These are phyloP conservation scores for Raffaelea ambrosiae DNA, from an alignment of 2,329 filamentous ascomycete genomes.

Conservation along the genomic window DNA sequence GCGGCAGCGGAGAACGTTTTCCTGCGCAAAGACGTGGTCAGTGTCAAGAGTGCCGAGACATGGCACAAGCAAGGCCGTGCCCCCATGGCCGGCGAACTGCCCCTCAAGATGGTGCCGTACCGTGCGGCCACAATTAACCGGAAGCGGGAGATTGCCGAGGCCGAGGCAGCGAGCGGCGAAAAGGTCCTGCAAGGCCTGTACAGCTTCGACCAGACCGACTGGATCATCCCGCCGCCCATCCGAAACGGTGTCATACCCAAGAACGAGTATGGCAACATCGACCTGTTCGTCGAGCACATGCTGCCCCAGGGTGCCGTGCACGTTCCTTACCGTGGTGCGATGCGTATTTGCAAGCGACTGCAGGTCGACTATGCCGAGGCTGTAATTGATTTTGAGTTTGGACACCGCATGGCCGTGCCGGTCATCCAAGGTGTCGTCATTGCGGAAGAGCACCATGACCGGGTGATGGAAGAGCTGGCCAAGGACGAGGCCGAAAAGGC, in stretches of 20 bases:
- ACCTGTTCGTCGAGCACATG: conserved; percentile 92
- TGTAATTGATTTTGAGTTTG: conserved; percentile 94
- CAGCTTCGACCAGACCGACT: conserved; percentile 78
- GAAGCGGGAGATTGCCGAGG: conserved; percentile 81
- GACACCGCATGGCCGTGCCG: conserved; percentile 86
- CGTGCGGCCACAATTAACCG: conserved; percentile 83
- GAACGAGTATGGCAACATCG: conserved; percentile 93
- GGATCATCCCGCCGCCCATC: conserved; percentile 88
- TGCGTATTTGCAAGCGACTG: conserved; percentile 73
- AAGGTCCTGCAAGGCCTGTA: conserved; percentile 85
- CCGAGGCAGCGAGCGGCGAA: conserved; percentile 67
- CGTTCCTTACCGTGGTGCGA: conserved; percentile 67
- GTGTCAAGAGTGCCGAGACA: conserved; percentile 85
- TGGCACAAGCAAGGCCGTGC: conserved; percentile 96
- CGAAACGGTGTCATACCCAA: conserved; percentile 80
- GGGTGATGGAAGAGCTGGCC: conserved; percentile 69
- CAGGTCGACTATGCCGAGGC: conserved; percentile 88
- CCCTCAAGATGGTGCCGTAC: conserved; percentile 81
- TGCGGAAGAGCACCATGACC: conserved; percentile 66
- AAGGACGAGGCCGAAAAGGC: conserved; percentile 67
- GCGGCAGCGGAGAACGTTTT: conserved; percentile 68
- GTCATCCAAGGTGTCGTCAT: conserved; percentile 86
- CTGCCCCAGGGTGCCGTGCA: conserved; percentile 74
- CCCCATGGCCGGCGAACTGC: conserved; percentile 59
- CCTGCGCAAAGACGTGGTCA: conserved; percentile 66